Evolutionary conservation across 2,329 filamentous ascomycete species (phyloP).

Genomic region (Fusarium brevicatenulatum): DNA sequence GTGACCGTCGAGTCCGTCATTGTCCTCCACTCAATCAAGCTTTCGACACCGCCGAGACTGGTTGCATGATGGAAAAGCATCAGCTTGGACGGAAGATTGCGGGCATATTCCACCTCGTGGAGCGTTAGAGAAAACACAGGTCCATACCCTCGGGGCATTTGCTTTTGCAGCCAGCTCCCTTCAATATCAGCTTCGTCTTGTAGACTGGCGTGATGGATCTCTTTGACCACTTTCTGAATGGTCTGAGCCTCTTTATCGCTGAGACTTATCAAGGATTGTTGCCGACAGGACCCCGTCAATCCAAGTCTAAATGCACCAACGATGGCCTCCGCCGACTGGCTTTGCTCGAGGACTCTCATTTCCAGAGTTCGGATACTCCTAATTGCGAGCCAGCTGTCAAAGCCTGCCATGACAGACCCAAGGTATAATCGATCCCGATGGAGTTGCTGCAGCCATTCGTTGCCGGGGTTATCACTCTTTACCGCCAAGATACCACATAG

Average conservation of each 20-base stretch:
- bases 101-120: constrained; percentile 69
- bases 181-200: constrained; percentile 70
- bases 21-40: constrained; percentile 92
- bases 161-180: constrained; percentile 76
- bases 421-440: constrained; percentile 75
- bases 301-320: constrained; percentile 71
- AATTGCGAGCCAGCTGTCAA: constrained; percentile 93
- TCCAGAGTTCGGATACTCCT: constrained; percentile 87
- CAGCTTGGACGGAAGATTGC: constrained; percentile 78
- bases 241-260: constrained; percentile 54
- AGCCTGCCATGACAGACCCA: constrained; percentile 84
- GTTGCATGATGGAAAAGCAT: constrained; percentile 92
- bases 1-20: constrained; percentile 85
- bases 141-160: constrained; percentile 92
- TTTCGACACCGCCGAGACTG: constrained; percentile 92
- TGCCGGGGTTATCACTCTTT: constrained; percentile 61
- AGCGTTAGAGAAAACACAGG: constrained; percentile 84
- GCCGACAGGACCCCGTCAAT: constrained; percentile 43
- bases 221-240: constrained; percentile 64
- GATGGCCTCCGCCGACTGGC: constrained; percentile 72
- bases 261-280: not conserved
- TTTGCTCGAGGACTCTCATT: constrained; percentile 81
- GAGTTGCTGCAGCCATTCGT: constrained; percentile 69
- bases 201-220: constrained; percentile 80
- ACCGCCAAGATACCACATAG: constrained; percentile 79